Evolutionary conservation across 2,329 filamentous ascomycete genomes (phyloP), one percentile per base, ranked within the genome.

Genomic region (Tolypocladium inflatum): DNA sequence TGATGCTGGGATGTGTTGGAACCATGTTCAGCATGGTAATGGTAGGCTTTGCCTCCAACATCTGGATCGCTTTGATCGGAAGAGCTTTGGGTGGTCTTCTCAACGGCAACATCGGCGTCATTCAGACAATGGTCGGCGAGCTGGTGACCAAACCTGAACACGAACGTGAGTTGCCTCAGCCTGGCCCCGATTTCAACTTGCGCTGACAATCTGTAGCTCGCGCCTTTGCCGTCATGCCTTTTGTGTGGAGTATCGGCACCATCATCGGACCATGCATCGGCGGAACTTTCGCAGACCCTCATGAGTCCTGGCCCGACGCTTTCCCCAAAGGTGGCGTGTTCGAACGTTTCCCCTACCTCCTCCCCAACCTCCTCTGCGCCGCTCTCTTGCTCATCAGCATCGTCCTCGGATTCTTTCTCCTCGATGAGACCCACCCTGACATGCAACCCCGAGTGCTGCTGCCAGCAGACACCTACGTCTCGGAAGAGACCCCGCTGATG

Each of bases 101-200:
- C 57, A 96, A 96, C 71, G 92, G 92, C 59, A 96, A 96, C 68
- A 91, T 96, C 64, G 91, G 89, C 35, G 89, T 94, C 41, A 90
- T 94, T 63, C 88, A 95, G 72, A 96, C 91, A 21, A 95, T 96
- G 89, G 92, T 96, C 17, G 90, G 88, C 35, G 92, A 97, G 72
- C 73, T 96, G 58, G 89, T 95, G 55, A 89, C 82, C 39, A 89
- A 87, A 59, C 90, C 89, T 17, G 88, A 92, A 66, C 90, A 95
- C 73, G 91, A 96, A 74, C 90, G 87, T 90, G 74, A 78, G 86
- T 82, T 13, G n/a, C 26, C 41, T 43, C 7, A 9, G 26, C 13
- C 33, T n/a, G 39, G 39, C 39, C 6, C 43, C 6, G 13, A 19
- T 54, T 13, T 15, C n/a, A 45, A 50, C 23, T 33, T n/a, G 15